Evolutionary conservation across 2,329 filamentous ascomycete species (phyloP), one percentile per base, ranked within the genome.

Genomic region (Aureobasidium sp.): DNA sequence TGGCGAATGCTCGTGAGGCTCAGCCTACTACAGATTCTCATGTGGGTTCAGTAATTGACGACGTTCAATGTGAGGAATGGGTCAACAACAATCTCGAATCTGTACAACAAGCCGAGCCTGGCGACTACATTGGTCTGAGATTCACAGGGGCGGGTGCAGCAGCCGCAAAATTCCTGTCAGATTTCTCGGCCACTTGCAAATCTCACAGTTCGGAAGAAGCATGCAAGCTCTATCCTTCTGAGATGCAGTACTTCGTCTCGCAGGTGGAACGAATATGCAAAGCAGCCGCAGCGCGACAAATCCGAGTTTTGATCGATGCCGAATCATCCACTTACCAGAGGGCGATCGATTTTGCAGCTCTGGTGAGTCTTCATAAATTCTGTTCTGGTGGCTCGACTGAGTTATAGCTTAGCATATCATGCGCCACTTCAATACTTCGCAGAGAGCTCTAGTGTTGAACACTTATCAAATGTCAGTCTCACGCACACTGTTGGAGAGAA

Each of bases 1-100:
- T 59, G 57, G 57, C 57, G 11, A 48, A 59, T 50, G 57, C 57
- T 32, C 42, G 47, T 13, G 57, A 59, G 27, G 57, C 44, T 25
- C 42, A 59, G 27, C 44, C 57, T 15, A 36, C 25, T 9, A 21
- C 27, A 32, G 27, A 59, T 7, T 5, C 13, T 11, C 30, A 25
- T 21, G 13, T 34, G 1, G 57, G 57, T 10, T 48, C 57, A 7
- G 57, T 59, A n/a, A 10, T 48, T 39, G 36, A 15, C 5, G 47
- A 59, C 10, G 8, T 11, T 5, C 57, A 59, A 21, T 48, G 42
- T 10, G 34, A 50, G 21, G 57, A 48, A n/a, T 59, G 57, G 57
- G 15, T 49, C 11, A 16, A 50, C 3, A 50, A 42, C 44, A 59
- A 59, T 21, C 47, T 59, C 7, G n/a, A 59, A 13, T 48, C 57